Percentiles rank a stretch among this genome's conserved stretches.
Evolutionary conservation across 106 monocot species (phyloP).

Genomic region (Apostasia ramifera): DNA sequence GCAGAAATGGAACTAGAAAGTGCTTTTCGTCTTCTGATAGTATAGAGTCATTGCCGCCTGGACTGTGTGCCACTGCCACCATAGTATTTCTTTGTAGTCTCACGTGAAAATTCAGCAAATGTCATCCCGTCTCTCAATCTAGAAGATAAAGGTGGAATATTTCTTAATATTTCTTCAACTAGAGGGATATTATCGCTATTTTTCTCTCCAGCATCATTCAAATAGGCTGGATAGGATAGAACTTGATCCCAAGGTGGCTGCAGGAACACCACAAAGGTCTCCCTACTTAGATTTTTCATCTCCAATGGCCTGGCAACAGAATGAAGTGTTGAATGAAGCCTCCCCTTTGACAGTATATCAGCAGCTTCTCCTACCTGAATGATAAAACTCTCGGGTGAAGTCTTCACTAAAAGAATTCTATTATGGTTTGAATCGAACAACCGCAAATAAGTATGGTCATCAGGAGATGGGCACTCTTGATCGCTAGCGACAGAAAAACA

Average conservation of each 20-base stretch:
- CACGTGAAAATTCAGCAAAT: slow-evolving; percentile 85
- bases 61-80: slow-evolving; percentile 71
- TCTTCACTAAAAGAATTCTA: slow-evolving; percentile 54
- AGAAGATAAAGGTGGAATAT: slow-evolving; percentile 62
- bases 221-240: slow-evolving; percentile 23
- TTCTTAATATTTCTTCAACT: slow-evolving; percentile 42
- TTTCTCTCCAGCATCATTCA: slow-evolving; percentile 9
- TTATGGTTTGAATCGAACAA: slow-evolving; percentile 39
- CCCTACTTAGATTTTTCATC: slow-evolving; percentile 48
- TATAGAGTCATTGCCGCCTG: slow-evolving; percentile 7
- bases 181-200: slow-evolving; percentile 1
- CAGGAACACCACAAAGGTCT: slow-evolving; percentile 91
- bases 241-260: slow-evolving; percentile 81
- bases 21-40: too few species aligned
- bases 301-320: slow-evolving; percentile 56
- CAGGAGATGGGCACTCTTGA: slow-evolving; percentile 34
- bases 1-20: too few species aligned
- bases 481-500: slow-evolving; percentile 8
- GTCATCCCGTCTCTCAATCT: slow-evolving; percentile 87
- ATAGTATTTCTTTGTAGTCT: slow-evolving; percentile 93
- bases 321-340: slow-evolving; percentile 71
- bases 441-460: slow-evolving; percentile 54
- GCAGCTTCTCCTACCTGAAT: slow-evolving; percentile 88
- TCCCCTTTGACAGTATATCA: slow-evolving; percentile 71
- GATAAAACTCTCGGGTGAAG: slow-evolving; percentile 64